Percentiles rank a stretch among this genome's conserved stretches.
These are phyloP conservation scores for Alternaria gaisen DNA, from an alignment of 2,329 filamentous ascomycete species.

Conservation along the genomic window DNA sequence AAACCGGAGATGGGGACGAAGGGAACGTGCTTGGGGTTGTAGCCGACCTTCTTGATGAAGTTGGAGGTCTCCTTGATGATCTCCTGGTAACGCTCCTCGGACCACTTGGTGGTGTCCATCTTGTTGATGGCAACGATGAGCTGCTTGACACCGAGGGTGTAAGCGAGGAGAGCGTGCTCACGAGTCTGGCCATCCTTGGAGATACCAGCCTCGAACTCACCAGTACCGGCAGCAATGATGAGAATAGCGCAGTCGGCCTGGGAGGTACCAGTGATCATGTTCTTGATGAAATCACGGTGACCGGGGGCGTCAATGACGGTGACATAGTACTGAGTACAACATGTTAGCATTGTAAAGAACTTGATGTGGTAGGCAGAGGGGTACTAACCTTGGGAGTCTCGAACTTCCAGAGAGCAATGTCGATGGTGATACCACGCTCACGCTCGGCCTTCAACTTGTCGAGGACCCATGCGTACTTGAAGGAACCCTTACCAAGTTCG, in stretches of 20 bases:
- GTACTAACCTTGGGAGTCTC: constrained; percentile 75
- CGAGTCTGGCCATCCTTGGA: constrained; percentile 99
- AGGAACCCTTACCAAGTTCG: constrained; percentile 99
- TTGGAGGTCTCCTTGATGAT: constrained; percentile 99
- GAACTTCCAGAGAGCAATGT: constrained; percentile 99
- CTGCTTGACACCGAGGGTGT: constrained; percentile 99
- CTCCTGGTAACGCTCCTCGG: constrained; percentile 94
- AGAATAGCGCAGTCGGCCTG: constrained; percentile 99
- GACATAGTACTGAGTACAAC: not conserved
- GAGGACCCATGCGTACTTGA: constrained; percentile 99
- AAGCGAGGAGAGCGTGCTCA: constrained; percentile 99
- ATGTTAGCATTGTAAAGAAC: no score
- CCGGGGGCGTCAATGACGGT: constrained; percentile 76
- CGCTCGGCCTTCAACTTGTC: constrained; percentile 99
- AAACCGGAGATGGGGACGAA: constrained; percentile 99
- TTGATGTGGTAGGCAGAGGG: not conserved
- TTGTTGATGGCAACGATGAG: constrained; percentile 99
- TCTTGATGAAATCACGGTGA: constrained; percentile 99
- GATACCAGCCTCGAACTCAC: constrained; percentile 99
- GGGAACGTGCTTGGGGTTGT: constrained; percentile 98
- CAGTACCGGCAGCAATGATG: constrained; percentile 99
- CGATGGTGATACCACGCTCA: constrained; percentile 99
- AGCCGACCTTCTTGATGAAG: constrained; percentile 99
- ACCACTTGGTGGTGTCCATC: constrained; percentile 99
- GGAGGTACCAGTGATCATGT: constrained; percentile 99